These are phyloP conservation scores for Gypsophila paniculata DNA, from an alignment of 179 eudicot species.

Conservation along the genomic window DNA sequence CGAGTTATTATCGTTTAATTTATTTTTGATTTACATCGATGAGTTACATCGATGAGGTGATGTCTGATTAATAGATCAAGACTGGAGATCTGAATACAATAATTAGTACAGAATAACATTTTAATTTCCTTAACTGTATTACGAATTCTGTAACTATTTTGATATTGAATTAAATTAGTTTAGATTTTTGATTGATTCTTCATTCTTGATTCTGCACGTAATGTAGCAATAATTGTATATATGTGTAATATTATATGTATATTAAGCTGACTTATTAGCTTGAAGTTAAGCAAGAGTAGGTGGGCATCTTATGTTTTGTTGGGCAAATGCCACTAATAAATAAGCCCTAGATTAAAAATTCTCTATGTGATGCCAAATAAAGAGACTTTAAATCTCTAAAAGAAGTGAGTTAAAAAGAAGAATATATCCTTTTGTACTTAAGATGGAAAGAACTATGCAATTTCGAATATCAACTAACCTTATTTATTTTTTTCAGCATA, in stretches of 20 bases:
- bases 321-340: slow-evolving; percentile 12
- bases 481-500: not conserved
- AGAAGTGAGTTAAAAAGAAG: slow-evolving; percentile 10
- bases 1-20: not conserved
- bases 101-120: too few species aligned
- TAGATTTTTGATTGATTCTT: too few species aligned
- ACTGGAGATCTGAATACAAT: too few species aligned
- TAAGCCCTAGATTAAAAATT: slow-evolving; percentile 31
- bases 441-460: slow-evolving; percentile 24
- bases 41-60: too few species aligned
- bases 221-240: too few species aligned
- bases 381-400: slow-evolving; percentile 30
- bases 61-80: too few species aligned
- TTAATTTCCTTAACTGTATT: too few species aligned
- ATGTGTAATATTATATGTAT: not conserved
- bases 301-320: slow-evolving; percentile 30
- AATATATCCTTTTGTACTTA: slow-evolving; percentile 31
- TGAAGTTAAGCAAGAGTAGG: slow-evolving; percentile 20
- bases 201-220: too few species aligned
- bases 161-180: too few species aligned
- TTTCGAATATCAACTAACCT: slow-evolving; percentile 27
- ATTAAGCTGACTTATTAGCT: slow-evolving; percentile 23
- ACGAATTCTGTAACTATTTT: too few species aligned
- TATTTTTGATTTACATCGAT: too few species aligned
- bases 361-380: slow-evolving; percentile 16